Evolutionary conservation across 441 rosid genomes (phyloP), one percentile per base, ranked within the genome.

Genomic region (Eutrema salsugineum): DNA sequence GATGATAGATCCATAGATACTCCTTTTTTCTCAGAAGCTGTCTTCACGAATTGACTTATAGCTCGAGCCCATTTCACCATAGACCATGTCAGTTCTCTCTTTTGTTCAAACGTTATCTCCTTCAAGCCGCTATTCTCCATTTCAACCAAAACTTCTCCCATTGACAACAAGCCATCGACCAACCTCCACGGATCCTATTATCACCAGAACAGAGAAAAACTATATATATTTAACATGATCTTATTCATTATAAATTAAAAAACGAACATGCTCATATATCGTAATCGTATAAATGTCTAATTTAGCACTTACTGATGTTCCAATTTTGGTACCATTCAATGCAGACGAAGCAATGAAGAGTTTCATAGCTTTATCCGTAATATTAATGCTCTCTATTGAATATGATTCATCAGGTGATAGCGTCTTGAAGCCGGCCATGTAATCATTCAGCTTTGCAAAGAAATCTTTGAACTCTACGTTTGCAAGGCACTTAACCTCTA

Each of bases 11-110:
- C 66, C 33, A 73, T 66, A 11, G 66, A 1, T 20, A 35, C 36
- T 58, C 77, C 71, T 65, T 40, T 66, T 4, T 38, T 66, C 15
- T 49, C 57, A 36, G 72, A 48, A 20, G 77, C 72, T 7, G 66
- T 27, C 60, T 66, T 73, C 30, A 73, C 71, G 19, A 57, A 73
- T 32, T 38, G 11, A 57, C 67, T 24, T 10, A 72, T 16, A 0
- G 35, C 66, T 47, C 44, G 66, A 28, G 59, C 44, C 77, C 76
- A 72, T 64, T 32, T 57, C 17, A 72, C 14, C 66, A 65, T 24
- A 40, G 50, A 19, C 40, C 27, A 16, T 7, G 22, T 56, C 11
- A 72, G 24, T 47, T 65, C 36, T 40, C 7, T 64, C 40, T 47
- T 72, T 56, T 72, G 51, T 38, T 64, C 71, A 56, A 56, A 9